Conservation (phyloP, 2,329 filamentous ascomycete genomes). For the Fusarium sp. region DNA sequence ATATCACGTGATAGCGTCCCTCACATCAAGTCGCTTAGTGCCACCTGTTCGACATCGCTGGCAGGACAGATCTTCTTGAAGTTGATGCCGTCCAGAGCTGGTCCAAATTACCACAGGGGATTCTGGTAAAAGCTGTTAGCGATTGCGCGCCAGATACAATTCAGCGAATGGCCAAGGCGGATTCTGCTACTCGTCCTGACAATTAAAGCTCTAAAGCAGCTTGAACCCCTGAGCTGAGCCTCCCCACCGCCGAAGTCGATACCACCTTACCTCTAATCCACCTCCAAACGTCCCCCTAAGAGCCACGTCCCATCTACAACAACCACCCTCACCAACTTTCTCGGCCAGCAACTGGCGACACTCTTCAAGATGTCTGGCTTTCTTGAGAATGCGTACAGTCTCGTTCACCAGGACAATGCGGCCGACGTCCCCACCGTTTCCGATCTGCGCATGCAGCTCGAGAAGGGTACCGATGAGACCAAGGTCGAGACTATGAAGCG, state of each 20-base stretch:
- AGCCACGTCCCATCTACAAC: constrained; percentile 44
- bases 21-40: constrained; percentile 46
- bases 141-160: constrained; percentile 40
- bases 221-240: constrained; percentile 44
- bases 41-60: constrained; percentile 51
- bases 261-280: constrained; percentile 41
- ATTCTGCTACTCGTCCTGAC: constrained; percentile 36
- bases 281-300: constrained; percentile 37
- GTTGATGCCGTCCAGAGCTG: constrained; percentile 44
- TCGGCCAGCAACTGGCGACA: constrained; percentile 35
- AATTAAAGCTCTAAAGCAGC: constrained; percentile 37
- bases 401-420: constrained; percentile 97
- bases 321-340: constrained; percentile 30
- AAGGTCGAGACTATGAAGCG: constrained; percentile 97
- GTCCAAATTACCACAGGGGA: constrained; percentile 43
- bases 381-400: constrained; percentile 92
- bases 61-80: constrained; percentile 52
- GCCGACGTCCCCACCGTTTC: constrained; percentile 90
- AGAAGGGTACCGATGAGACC: constrained; percentile 91
- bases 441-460: constrained; percentile 90
- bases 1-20: constrained; percentile 45
- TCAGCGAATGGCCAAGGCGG: constrained; percentile 45
- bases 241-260: constrained; percentile 46
- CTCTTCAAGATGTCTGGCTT: constrained; percentile 85
- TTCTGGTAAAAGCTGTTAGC: constrained; percentile 41